A percentile compares a stretch with the other conserved stretches of the same genome.
phyloP scores from a whole-genome alignment of 2,329 filamentous ascomycete species.

The Ceratocystis colombiana region DNA sequence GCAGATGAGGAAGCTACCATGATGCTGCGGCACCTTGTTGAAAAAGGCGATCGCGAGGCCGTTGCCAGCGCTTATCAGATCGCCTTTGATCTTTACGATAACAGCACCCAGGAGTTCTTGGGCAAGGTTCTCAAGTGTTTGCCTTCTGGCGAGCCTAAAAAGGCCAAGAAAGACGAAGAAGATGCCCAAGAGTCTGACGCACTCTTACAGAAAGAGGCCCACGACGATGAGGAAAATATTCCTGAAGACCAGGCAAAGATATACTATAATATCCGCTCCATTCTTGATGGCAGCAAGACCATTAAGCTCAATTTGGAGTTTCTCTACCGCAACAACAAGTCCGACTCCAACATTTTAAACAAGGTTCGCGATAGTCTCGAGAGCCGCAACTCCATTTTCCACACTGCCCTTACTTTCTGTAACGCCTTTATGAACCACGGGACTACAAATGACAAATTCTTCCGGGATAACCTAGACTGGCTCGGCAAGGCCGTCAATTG shows the following conservation, averaged over 20 bases:
- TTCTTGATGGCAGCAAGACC: conserved; percentile 80
- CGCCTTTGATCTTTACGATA: conserved; percentile 95
- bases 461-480: conserved; percentile 96
- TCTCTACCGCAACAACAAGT: conserved; percentile 88
- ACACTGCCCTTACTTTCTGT: conserved; percentile 91
- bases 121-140: conserved; percentile 77
- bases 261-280: conserved; percentile 54
- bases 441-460: conserved; percentile 96
- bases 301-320: conserved; percentile 95
- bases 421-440: conserved; percentile 99
- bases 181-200: conserved; percentile 40
- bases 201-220: conserved; percentile 42
- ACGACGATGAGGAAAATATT: conserved; percentile 46
- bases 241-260: conserved; percentile 46
- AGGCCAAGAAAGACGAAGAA: conserved; percentile 39
- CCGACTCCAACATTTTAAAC: conserved; percentile 84
- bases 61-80: conserved; percentile 91
- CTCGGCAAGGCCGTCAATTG: conserved; percentile 97
- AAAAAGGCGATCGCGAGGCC: conserved; percentile 66
- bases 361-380: conserved; percentile 94
- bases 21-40: conserved; percentile 72
- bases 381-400: conserved; percentile 94
- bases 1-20: conserved; percentile 81
- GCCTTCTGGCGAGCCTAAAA: conserved; percentile 43
- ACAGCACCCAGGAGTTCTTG: conserved; percentile 94